Conservation (phyloP, 441 rosid genomes). For the Sinapis alba region DNA sequence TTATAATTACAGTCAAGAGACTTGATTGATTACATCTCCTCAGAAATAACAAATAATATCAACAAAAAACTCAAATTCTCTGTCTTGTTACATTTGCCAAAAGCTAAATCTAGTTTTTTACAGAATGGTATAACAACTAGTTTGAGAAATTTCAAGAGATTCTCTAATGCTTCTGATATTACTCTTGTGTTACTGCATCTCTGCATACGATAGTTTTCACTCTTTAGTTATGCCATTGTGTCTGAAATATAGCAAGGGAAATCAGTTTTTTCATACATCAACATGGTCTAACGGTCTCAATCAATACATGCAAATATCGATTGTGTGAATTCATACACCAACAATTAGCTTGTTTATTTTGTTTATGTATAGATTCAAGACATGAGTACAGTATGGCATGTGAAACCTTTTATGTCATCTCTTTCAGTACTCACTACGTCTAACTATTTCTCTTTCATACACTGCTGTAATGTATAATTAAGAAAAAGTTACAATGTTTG, state of each 20-base stretch:
- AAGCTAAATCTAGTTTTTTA: not conserved
- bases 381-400: not conserved
- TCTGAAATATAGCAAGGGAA: too few relatives aligned
- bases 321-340: too few relatives aligned
- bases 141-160: not conserved
- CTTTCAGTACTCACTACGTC: slow-evolving; percentile 32
- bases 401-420: too few relatives aligned
- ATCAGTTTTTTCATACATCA: too few relatives aligned
- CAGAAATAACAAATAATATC: not conserved
- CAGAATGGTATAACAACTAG: not conserved
- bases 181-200: not conserved
- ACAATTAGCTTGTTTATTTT: too few relatives aligned
- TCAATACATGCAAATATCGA: too few relatives aligned
- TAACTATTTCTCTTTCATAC: slow-evolving; percentile 27
- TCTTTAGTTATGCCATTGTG: not conserved
- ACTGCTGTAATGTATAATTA: not conserved
- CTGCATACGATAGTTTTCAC: not conserved
- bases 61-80: not conserved
- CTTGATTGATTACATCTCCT: not conserved
- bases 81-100: not conserved
- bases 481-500: not conserved
- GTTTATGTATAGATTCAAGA: too few relatives aligned
- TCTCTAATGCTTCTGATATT: not conserved
- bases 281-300: too few relatives aligned
- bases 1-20: not conserved